phyloP scores from a whole-genome alignment of 495 filamentous ascomycete genomes.

The Parathielavia appendiculata region DNA sequence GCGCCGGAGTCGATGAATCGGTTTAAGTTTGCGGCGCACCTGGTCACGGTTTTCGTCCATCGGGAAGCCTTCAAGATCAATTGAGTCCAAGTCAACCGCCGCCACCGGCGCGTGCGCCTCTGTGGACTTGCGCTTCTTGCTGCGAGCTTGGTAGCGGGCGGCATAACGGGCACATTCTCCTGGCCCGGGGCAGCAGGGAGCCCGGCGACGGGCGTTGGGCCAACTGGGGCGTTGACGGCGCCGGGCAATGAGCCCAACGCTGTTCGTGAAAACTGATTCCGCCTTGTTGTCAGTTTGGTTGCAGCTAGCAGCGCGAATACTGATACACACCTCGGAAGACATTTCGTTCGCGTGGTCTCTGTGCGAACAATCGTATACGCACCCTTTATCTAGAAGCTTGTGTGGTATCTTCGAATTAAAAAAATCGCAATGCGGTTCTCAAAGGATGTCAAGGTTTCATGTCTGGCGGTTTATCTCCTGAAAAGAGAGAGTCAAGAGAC shows the following conservation, averaged over 20 bases:
- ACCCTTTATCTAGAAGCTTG: no score
- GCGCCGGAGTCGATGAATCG: constrained; percentile 40
- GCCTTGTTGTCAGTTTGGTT: background rate
- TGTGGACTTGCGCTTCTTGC: constrained; percentile 36
- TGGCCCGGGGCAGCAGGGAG: background rate
- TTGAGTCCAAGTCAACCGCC: constrained; percentile 20
- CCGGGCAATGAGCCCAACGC: background rate
- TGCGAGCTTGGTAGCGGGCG: constrained; percentile 8
- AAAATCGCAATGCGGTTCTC: no score
- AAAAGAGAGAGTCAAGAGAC: no score
- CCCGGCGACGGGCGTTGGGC: background rate
- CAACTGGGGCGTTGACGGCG: background rate
- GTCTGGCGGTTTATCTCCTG: no score
- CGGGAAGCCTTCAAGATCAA: constrained; percentile 21
- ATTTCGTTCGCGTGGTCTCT: background rate
- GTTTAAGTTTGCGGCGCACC: constrained; percentile 43
- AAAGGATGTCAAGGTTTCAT: no score
- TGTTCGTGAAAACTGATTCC: background rate
- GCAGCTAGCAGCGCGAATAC: background rate
- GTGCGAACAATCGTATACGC: no score
- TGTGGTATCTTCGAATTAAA: no score
- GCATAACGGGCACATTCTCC: background rate
- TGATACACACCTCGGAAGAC: background rate
- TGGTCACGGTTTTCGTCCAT: constrained; percentile 33
- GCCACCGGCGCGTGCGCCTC: constrained; percentile 19